phyloP scores from a whole-genome alignment of 495 filamentous ascomycete species.

The Penicillium macrosclerotiorum region DNA sequence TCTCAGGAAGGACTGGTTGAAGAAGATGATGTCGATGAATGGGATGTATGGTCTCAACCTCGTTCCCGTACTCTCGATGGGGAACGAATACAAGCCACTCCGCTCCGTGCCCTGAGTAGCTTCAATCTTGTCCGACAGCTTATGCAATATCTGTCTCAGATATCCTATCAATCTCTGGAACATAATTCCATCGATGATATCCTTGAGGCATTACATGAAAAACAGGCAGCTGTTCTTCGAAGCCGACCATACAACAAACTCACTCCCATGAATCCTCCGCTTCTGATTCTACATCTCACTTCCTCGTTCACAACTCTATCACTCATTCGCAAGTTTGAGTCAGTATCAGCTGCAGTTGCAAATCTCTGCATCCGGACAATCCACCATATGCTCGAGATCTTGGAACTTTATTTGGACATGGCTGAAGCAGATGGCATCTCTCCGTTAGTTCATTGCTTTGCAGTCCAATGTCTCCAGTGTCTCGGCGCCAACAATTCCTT shows the following conservation, averaged over 20 bases:
- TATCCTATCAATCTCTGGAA: not conserved
- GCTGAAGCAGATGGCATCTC: constrained; percentile 6
- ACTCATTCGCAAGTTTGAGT: constrained; percentile 5
- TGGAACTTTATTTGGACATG: constrained; percentile 18
- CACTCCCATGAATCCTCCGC: constrained; percentile 8
- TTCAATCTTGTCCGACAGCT: constrained; percentile 16
- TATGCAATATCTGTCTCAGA: constrained; percentile 4
- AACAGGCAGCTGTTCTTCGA: not conserved
- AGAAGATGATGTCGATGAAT: constrained; percentile 24
- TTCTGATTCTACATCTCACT: constrained; percentile 22
- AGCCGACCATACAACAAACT: constrained; percentile 4
- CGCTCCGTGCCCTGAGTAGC: constrained; percentile 18
- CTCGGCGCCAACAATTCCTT: not conserved
- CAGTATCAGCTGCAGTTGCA: not conserved
- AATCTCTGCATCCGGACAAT: constrained; percentile 4
- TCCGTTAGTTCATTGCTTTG: constrained; percentile 20
- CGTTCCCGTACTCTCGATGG: not conserved
- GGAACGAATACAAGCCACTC: not conserved
- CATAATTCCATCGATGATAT: not conserved
- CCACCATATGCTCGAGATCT: constrained; percentile 10
- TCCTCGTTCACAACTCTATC: constrained; percentile 16
- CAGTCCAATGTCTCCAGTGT: constrained; percentile 15
- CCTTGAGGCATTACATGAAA: constrained; percentile 1
- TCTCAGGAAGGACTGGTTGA: constrained; percentile 2
- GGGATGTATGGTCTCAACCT: constrained; percentile 19